Evolutionary conservation across 305 asterid species (phyloP).

Genomic region (Stenogyne calaminthoides): DNA sequence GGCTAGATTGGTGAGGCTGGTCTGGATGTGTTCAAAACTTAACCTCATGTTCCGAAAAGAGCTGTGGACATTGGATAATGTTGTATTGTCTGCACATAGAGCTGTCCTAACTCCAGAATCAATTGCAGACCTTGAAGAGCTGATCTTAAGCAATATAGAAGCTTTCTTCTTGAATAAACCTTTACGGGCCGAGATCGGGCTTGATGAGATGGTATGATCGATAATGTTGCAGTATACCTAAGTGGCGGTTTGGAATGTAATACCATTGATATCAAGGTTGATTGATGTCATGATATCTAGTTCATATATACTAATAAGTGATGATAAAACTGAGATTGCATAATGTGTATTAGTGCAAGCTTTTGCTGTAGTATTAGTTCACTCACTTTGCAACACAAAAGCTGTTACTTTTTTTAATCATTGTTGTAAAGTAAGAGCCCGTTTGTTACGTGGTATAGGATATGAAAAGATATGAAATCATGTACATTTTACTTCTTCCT

Average conservation of each 20-base stretch:
- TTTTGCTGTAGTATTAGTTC: neutral
- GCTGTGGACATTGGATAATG: constrained; percentile 52
- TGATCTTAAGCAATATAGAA: constrained; percentile 42
- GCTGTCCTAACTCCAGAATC: constrained; percentile 48
- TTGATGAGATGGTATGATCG: neutral
- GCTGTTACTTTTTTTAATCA: too few species aligned
- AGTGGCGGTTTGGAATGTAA: neutral
- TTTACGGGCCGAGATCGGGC: constrained; percentile 32
- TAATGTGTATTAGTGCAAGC: neutral
- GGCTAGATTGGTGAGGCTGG: constrained; percentile 75
- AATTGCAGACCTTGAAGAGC: constrained; percentile 30
- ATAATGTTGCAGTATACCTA: neutral
- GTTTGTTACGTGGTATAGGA: too few species aligned
- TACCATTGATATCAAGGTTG: neutral
- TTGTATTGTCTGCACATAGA: constrained; percentile 61
- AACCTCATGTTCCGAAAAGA: constrained; percentile 59
- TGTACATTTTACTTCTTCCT: too few species aligned
- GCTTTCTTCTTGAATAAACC: constrained; percentile 53
- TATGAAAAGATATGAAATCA: too few species aligned
- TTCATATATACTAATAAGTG: too few species aligned
- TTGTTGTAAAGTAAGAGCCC: too few species aligned
- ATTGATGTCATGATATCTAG: neutral
- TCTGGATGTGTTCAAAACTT: constrained; percentile 69
- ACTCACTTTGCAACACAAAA: neutral
- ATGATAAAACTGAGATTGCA: neutral